Base-by-base conservation (phyloP, 1,139 yeast species). In the Geotrichum histeridarum region DNA sequence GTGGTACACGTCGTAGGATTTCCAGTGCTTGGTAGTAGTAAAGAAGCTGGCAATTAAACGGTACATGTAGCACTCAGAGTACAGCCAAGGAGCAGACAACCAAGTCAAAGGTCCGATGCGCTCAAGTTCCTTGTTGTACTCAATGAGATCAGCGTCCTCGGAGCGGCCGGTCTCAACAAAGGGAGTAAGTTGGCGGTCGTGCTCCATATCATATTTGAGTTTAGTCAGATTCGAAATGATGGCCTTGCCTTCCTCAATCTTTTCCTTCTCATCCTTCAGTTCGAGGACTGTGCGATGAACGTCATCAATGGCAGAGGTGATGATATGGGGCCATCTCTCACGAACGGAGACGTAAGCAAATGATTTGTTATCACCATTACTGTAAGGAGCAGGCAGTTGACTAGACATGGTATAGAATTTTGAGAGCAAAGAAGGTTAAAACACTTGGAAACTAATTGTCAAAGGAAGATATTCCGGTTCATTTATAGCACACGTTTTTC, bases 31-130 rank as follows among this genome's bases (percentile, higher is more conserved):
- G 68, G 53, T 68, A 56, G 54, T 74, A 66, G 67, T 83, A 73
- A 62, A 73, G 66, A 39, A 72, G 61, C 62, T 58, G 64, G 84
- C 81, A 55, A 90, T 73, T 56, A 76, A 70, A 57, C 95, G 81
- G 72, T 93, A 93, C 59, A 93, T 68, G 67, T 84, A 84, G 68
- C 96, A 86, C 70, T 94, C 99, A 50, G 87, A 76, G 64, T 77
- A 85, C 55, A 93, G 74, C 99, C 99, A 93, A 17, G 96, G 96
- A 0, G 93, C 95, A n/a, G 84, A 77, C 57, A 76, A 73, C 98
- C 97, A 93, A 17, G 85, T 79, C 59, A 70, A 57, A 22, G 63
- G 63, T 8, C 64, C 70, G 47, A 84, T 65, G 6, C 64, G 61
- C 17, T 68, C 63, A 54, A 87, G 73, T 51, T 76, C 72, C 0